Evolutionary conservation across 2,329 filamentous ascomycete genomes (phyloP), one percentile per base, ranked within the genome.

Genomic region (Sordariomycetes sp.): DNA sequence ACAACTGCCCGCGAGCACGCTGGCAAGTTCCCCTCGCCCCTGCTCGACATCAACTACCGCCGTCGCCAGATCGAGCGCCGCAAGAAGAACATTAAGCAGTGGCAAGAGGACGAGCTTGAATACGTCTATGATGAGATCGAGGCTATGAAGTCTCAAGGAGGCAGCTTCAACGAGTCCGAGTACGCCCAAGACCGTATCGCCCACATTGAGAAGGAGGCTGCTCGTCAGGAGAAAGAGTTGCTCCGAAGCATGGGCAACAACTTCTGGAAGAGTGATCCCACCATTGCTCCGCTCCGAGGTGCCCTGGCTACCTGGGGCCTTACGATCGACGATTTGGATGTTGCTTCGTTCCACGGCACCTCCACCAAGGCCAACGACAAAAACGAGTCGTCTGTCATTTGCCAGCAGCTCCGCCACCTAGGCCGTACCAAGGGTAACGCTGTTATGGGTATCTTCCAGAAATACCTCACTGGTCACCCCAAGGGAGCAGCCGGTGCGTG

Each of bases 331-430:
- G 92, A 98, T 51, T 78, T 98, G 23, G 83, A 73, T 47, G 87
- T 98, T 42, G 90, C 92, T 12, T 96, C 92, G 11, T 96, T 96
- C 85, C 92, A 98, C 68, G 92, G 92, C 51, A 98, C 92, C 26
- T 96, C 92, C 1, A 98, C 92, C 45, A 87, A 94, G 55, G 92
- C 92, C 47, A 98, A 98, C 61, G 92, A 98, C 70, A 96, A 96
- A 80, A 98, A 98, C 63, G 92, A 98, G 61, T 96, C 92, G 14
- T 88, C 88, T 35, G 92, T 95, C 53, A 83, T 98, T 49, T 95
- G 90, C 70, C 79, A 95, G 59, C 93, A 98, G 65, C 78, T 98
- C 61, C 80, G 81, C 48, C 93, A 98, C 56, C 80, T 98, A 34
- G 92, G 92, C 45, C 85, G 92, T 49, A 82, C 81, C 63, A 95